Evolutionary conservation across 768 basidiomycete genomes (phyloP), one percentile per base, ranked within the genome.

Genomic region (Xanthoconium purpureum): DNA sequence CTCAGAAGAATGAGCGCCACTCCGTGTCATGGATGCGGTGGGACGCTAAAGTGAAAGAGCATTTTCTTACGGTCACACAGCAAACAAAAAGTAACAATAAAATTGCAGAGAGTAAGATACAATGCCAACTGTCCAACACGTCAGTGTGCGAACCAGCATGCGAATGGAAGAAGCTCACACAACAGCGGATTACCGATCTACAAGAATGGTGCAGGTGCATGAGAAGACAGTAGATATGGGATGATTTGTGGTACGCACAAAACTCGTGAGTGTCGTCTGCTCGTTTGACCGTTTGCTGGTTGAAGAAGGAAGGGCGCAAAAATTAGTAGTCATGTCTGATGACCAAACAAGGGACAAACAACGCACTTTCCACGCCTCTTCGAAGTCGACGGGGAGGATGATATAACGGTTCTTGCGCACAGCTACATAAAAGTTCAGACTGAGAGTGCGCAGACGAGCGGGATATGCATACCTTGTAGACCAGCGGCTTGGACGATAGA

Each of bases 341-440:
- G 57, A 58, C 66, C 75, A 81, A 80, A 79, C 69, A 82, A 62
- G 33, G 56, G 11, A 62, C 68, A 85, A 87, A 84, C 61, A 81
- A 83, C 91, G 67, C 63, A 96, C 94, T 82, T 98, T 98, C 95
- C 95, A 99, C 69, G 94, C 94, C 73, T 98, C 96, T 71, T 99
- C 97, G 66, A 99, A 98, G 81, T 99, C 97, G 14, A 89, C 84
- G 0, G 97, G 96, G 20, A 98, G 78, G 68, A 99, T 95, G 45
- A 99, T 84, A 75, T 99, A 99, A 67, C 96, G 89, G 73, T 98
- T 98, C 78, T 98, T 98, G 56, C 96, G 88, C 15, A 98, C 96
- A 62, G 95, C 95, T 67, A 36, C 39, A 48, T 55, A 47, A 37
- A 20, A 28, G 32, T 42, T 64, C 35, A 52, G 55, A 48, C 56